Percentiles rank a stretch among this genome's conserved stretches.
These are phyloP conservation scores for Brassica napus DNA, from an alignment of 345 rosid species.

Conservation along the genomic window DNA sequence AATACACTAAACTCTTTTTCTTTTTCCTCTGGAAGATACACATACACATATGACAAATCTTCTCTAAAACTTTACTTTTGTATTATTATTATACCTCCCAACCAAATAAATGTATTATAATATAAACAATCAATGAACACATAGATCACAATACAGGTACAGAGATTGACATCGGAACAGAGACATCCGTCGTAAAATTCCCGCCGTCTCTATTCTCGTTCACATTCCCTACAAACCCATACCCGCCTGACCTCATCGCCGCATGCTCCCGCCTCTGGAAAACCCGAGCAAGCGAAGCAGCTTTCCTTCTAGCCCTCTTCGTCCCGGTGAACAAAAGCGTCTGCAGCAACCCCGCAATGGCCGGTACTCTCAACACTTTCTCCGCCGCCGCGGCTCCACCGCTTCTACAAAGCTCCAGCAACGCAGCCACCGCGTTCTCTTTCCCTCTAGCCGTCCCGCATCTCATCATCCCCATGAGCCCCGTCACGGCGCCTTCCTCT, in stretches of 20 bases:
- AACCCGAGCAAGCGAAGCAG: constrained; percentile 88
- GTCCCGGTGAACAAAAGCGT: constrained; percentile 84
- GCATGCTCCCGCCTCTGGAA: constrained; percentile 76
- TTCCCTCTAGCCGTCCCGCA: constrained; percentile 91
- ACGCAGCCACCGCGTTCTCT: constrained; percentile 91
- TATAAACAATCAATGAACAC: constrained; percentile 33
- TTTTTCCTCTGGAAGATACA: constrained; percentile 6
- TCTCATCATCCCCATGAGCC: constrained; percentile 80
- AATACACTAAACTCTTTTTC: constrained; percentile 8
- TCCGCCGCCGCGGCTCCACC: constrained; percentile 76
- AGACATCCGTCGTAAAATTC: constrained; percentile 54
- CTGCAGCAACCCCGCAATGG: constrained; percentile 79
- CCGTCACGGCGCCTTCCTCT: constrained; percentile 70
- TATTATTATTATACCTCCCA: constrained; percentile 38
- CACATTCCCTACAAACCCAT: constrained; percentile 64
- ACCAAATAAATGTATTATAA: constrained; percentile 38
- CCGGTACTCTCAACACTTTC: constrained; percentile 72
- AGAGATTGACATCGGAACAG: constrained; percentile 65
- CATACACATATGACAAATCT: neutral
- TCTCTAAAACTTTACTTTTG: constrained; percentile 5
- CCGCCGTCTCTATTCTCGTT: constrained; percentile 28
- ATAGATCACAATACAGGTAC: constrained; percentile 41
- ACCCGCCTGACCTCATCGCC: constrained; percentile 57
- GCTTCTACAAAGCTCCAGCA: constrained; percentile 83
- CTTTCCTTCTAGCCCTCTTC: constrained; percentile 91